Evolutionary conservation across 1,284 basidiomycete species (phyloP).

Genomic region (Golubevia sp.): DNA sequence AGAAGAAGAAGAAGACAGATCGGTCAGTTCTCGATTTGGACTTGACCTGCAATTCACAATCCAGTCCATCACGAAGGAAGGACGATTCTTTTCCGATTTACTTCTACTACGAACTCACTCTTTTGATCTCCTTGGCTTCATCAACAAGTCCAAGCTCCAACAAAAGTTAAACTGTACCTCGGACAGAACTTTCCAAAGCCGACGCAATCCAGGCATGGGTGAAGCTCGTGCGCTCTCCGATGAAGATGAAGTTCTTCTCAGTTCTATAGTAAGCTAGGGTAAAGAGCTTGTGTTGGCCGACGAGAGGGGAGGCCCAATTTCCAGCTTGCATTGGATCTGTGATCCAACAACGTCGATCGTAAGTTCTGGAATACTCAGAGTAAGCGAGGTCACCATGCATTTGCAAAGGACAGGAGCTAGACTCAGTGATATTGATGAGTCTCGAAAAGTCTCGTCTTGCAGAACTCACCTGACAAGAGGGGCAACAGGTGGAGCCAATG

Average conservation of each 20-base stretch:
- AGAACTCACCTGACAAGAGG: conserved; percentile 1
- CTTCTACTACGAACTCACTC: not conserved
- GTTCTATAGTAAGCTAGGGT: conserved; percentile 5
- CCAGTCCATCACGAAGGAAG: not conserved
- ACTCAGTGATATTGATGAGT: not conserved
- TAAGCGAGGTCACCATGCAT: conserved; percentile 2
- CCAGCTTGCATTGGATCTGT: not conserved
- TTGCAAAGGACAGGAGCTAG: not conserved
- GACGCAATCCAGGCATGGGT: conserved; percentile 6
- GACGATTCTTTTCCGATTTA: not conserved
- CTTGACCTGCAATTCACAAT: no score
- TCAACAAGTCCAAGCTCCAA: conserved; percentile 10
- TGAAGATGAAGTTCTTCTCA: conserved; percentile 7
- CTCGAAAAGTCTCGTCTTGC: not conserved
- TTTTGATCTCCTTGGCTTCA: conserved; percentile 10
- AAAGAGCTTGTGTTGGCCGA: conserved; percentile 7
- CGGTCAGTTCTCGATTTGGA: no score
- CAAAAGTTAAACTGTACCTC: conserved; percentile 9
- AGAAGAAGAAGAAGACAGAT: not conserved
- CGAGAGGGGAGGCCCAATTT: not conserved
- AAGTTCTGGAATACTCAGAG: not conserved
- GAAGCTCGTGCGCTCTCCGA: conserved; percentile 4
- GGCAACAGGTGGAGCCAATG: not conserved
- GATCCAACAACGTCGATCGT: conserved; percentile 4
- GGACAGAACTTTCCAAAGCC: not conserved